Evolutionary conservation across 1,284 basidiomycete species (phyloP), one percentile per base, ranked within the genome.

Genomic region (Tremellales sp.): DNA sequence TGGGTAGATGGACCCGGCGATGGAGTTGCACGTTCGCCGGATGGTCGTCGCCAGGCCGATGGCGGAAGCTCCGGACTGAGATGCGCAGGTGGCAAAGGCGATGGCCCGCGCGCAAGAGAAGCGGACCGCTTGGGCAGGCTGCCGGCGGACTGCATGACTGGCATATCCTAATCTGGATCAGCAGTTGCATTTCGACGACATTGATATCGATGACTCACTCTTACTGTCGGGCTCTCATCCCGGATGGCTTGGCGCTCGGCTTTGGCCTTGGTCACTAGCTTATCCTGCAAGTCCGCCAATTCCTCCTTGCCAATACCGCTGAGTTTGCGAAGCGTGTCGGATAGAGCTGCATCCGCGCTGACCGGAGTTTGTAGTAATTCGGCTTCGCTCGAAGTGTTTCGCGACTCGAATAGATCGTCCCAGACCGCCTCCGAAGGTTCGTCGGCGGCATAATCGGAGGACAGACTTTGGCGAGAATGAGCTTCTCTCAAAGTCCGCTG

Each of bases 291-390:
- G 15, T 52, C 17, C 7, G 53, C 46, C 47, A 70, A 43, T 22
- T 69, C 66, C 13, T 64, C 65, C 43, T 55, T 55, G n/a, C 62
- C 62, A 33, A 72, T 26, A 8, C 67, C 67, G 42, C 60, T 63
- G 41, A 59, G 40, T 31, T 61, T 56, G 31, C 51, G 44, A 22
- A 68, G 48, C 10, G 60, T 48, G n/a, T 62, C 40, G 55, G 39
- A 40, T 36, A 36, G 19, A 36, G 19, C 43, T 29, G 49, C 52
- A 2, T 51, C 41, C 4, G 47, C 45, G 7, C 33, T 8, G 11
- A 36, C n/a, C 13, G 43, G 29, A 11, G 45, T 31, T n/a, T 37
- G 44, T 26, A 17, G 39, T 17, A 23, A 37, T 13, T 12, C 37
- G 24, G 15, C 44, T 45, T 4, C 21, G 4, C 19, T 31, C 3